Base-by-base conservation (phyloP, 352 stramenopile species). In the Globisporangium splendens region DNA sequence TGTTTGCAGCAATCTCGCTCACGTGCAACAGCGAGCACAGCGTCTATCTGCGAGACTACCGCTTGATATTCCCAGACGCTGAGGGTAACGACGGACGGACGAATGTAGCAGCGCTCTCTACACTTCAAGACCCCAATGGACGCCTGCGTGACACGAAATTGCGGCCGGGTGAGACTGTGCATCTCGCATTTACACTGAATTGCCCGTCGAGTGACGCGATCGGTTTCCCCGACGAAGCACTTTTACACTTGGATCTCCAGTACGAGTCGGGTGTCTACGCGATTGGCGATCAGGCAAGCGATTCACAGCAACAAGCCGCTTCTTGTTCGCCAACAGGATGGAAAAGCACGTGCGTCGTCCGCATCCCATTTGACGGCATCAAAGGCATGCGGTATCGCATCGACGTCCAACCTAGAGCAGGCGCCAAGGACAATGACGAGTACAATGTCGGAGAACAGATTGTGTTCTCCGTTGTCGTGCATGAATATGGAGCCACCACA, bases 391-490 rank as follows among this genome's bases (percentile, higher is more conserved):
- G 54, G 21, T 87, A 82, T 47, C 63, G 62, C 33, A 73, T 87
- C 20, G 68, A 85, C 17, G 68, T 87, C 1, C 22, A 69, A 2
- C 70, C 72, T 42, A 65, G 60, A 48, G 24, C 4, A 20, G 67
- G n/a, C 50, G 65, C 24, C 18, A 57, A 1, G 12, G 22, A 3
- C 46, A 47, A 17, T 49, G 51, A 41, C 24, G 68, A 74, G 31
- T 49, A 64, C n/a, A 55, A 52, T 43, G 44, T 59, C 2, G 70
- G 50, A 8, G 77, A 91, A 0, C 68, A 83, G 46, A 61, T 88
- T 24, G 67, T 63, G 1, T 91, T 91, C 54, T 38, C 61, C 12
- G 55, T 91, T 3, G 56, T 61, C 0, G 70, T 90, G 13, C 65
- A 62, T 6, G 50, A 59, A 46, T 51, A 56, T 51, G 60, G 67